phyloP scores from a whole-genome alignment of 257 asterid genomes.

The Euphrasia confusa region DNA sequence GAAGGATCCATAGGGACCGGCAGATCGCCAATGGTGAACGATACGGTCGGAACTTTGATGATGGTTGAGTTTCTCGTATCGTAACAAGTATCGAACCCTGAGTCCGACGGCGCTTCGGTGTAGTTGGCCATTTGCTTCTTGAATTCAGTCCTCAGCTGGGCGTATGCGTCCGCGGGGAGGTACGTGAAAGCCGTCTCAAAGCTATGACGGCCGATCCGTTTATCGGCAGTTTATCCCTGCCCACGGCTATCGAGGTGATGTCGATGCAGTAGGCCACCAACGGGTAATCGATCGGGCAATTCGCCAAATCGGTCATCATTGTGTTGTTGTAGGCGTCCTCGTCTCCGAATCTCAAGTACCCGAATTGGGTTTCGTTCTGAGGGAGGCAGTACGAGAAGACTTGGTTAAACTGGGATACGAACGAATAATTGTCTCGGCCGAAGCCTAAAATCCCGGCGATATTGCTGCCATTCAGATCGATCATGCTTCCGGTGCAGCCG shows the following conservation, averaged over 20 bases:
- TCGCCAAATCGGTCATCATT: neutral
- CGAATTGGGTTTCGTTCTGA: neutral
- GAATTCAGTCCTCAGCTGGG: neutral
- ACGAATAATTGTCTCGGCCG: neutral
- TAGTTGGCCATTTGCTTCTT: neutral
- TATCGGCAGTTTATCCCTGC: neutral
- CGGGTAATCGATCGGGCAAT: neutral
- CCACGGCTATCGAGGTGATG: neutral
- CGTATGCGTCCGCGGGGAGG: neutral
- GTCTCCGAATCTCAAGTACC: neutral
- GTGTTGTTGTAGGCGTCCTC: neutral
- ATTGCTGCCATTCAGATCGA: neutral
- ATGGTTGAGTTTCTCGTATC: neutral
- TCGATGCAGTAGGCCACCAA: neutral
- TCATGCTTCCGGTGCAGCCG: neutral
- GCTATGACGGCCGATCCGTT: neutral
- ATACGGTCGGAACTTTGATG: neutral
- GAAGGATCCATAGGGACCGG: neutral
- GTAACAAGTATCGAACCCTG: neutral
- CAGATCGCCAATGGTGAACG: neutral
- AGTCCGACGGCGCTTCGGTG: neutral
- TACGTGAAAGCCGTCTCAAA: neutral
- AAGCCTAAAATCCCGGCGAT: neutral
- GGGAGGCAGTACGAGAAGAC: neutral
- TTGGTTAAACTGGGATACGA: neutral